Percentiles rank a stretch among this genome's conserved stretches.
Conservation (phyloP, 2,329 filamentous ascomycete species). For the Sporothrix luriei region DNA sequence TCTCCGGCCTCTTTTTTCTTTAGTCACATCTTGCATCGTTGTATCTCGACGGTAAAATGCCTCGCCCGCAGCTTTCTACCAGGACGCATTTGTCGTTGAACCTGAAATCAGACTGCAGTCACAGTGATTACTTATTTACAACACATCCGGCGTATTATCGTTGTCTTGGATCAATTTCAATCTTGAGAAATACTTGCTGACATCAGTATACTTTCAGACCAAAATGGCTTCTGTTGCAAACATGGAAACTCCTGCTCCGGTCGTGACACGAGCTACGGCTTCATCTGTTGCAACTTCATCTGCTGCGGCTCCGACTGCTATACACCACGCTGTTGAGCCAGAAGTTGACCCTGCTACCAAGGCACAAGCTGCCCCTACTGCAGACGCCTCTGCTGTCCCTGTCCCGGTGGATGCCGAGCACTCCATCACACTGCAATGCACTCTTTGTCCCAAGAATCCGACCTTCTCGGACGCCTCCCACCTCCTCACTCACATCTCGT, state of each 20-base stretch:
- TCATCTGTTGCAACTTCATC: neutral
- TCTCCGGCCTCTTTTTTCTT: neutral
- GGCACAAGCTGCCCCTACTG: neutral
- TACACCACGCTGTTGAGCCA: neutral
- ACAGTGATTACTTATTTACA: neutral
- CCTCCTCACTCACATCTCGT: slow-evolving; percentile 86
- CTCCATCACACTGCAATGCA: slow-evolving; percentile 72
- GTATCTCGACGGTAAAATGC: neutral
- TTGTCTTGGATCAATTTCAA: too few species aligned
- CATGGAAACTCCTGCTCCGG: slow-evolving; percentile 35
- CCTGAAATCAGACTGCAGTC: neutral
- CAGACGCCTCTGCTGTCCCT: too few species aligned
- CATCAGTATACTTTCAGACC: neutral
- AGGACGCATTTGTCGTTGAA: neutral
- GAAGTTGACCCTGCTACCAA: neutral
- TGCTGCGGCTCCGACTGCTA: neutral
- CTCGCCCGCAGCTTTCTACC: neutral
- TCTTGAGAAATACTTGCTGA: neutral
- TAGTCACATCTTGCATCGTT: neutral
- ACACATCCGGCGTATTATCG: neutral
- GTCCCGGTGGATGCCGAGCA: slow-evolving; percentile 13
- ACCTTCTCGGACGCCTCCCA: slow-evolving; percentile 89
- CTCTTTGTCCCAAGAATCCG: slow-evolving; percentile 77
- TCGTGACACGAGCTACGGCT: neutral
- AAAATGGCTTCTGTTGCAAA: slow-evolving; percentile 45